phyloP scores from a whole-genome alignment of 2,329 filamentous ascomycete genomes.

The Penicillium sp. region DNA sequence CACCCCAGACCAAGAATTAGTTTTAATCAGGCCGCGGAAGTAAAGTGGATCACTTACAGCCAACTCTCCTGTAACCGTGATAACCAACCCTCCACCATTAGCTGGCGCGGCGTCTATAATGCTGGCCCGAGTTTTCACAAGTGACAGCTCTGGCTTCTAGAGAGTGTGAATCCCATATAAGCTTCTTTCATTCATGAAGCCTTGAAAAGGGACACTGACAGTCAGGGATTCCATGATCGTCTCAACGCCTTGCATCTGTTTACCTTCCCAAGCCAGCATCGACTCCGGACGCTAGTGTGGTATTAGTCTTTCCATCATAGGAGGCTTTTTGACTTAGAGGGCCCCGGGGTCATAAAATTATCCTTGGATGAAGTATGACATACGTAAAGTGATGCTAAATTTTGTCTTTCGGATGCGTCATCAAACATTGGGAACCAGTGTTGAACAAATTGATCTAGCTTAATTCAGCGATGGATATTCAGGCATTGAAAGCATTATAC shows the following conservation, averaged over 20 bases:
- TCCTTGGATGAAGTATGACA: not conserved
- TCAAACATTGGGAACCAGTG: not conserved
- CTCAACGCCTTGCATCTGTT: not conserved
- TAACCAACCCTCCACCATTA: not conserved
- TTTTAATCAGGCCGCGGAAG: not conserved
- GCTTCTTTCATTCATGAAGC: not conserved
- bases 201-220: not conserved
- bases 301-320: not conserved
- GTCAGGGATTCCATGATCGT: not conserved
- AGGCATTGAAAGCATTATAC: not conserved
- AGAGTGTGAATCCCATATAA: not conserved
- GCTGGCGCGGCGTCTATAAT: not conserved
- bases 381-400: not conserved
- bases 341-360: not conserved
- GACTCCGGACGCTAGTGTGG: not conserved
- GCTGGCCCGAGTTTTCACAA: not conserved
- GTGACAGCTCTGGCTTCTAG: not conserved
- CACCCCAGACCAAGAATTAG: not conserved
- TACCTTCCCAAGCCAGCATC: not conserved
- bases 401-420: not conserved
- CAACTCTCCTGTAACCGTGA: not conserved
- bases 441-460: not conserved
- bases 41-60: not conserved
- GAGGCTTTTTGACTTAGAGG: not conserved
- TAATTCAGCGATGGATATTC: not conserved